Percentiles rank a stretch among this genome's conserved stretches.
phyloP scores from a whole-genome alignment of 306 rosid species.

The Heteromeles arbutifolia region DNA sequence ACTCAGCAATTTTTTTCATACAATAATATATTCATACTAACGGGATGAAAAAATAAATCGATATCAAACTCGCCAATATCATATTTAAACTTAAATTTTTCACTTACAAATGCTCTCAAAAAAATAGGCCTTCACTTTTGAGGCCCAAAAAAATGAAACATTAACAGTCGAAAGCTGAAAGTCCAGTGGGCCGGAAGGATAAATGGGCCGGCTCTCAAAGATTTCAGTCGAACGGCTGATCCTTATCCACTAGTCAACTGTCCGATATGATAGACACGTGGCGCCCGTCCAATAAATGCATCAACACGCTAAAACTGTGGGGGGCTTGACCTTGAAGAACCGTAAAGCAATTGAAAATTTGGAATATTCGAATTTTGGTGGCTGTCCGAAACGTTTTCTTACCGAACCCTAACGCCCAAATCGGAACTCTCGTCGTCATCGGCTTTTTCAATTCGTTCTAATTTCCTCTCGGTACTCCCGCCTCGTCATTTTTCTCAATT shows the following conservation, averaged over 20 bases:
- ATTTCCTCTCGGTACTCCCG: neutral
- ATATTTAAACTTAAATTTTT: too few relatives aligned
- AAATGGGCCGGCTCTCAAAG: neutral
- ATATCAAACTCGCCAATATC: too few relatives aligned
- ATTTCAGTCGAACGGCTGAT: too few relatives aligned
- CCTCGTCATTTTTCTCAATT: neutral
- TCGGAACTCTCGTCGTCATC: neutral
- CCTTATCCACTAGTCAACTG: neutral
- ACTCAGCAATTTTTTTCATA: too few relatives aligned
- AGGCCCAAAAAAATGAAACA: neutral
- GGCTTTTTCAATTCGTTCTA: neutral
- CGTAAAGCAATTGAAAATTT: neutral
- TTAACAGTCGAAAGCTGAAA: neutral
- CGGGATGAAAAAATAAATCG: too few relatives aligned
- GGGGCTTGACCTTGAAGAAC: neutral
- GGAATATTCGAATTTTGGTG: constrained; percentile 42
- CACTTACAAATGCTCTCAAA: too few relatives aligned
- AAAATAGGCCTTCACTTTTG: neutral
- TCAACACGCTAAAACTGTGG: neutral
- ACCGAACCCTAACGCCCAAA: neutral
- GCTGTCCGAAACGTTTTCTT: constrained; percentile 2
- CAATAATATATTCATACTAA: too few relatives aligned
- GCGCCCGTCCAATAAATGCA: neutral
- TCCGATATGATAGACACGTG: neutral
- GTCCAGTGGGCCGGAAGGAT: neutral